Conservation (phyloP, 2,329 filamentous ascomycete species). For the Aspergillus nomiae region DNA sequence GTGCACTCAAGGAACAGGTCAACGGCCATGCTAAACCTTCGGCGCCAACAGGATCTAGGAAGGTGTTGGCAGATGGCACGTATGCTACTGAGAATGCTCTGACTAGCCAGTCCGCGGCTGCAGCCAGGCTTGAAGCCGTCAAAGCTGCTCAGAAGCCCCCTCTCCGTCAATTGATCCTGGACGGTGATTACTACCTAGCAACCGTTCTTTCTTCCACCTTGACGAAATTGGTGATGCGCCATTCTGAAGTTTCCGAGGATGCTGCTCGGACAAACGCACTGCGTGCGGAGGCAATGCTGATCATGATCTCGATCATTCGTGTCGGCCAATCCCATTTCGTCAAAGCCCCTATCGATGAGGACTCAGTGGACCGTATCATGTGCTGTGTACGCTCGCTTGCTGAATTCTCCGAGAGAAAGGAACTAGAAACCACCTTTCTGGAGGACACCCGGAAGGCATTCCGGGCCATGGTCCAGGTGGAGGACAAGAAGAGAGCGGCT, state of each 20-base stretch:
- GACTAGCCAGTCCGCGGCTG: conserved; percentile 86
- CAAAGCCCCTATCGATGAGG: conserved; percentile 95
- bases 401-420: conserved; percentile 85
- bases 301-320: conserved; percentile 98
- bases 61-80: conserved; percentile 92
- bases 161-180: conserved; percentile 88
- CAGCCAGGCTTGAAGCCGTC: conserved; percentile 90
- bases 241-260: conserved; percentile 89
- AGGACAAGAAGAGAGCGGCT: conserved; percentile 96
- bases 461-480: conserved; percentile 92
- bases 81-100: conserved; percentile 96
- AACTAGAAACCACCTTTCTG: conserved; percentile 88
- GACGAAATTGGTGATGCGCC: conserved; percentile 96
- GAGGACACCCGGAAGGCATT: conserved; percentile 96
- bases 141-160: conserved; percentile 97
- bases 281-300: conserved; percentile 95
- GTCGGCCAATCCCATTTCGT: conserved; percentile 99
- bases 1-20: conserved; percentile 66
- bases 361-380: conserved; percentile 98
- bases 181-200: conserved; percentile 95
- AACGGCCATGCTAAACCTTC: conserved; percentile 78
- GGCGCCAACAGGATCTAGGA: conserved; percentile 79
- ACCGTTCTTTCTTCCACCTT: conserved; percentile 94
- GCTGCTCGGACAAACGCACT: conserved; percentile 87
- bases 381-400: conserved; percentile 90